phyloP scores from a whole-genome alignment of 306 rosid genomes.

The Potentilla sterilis region DNA sequence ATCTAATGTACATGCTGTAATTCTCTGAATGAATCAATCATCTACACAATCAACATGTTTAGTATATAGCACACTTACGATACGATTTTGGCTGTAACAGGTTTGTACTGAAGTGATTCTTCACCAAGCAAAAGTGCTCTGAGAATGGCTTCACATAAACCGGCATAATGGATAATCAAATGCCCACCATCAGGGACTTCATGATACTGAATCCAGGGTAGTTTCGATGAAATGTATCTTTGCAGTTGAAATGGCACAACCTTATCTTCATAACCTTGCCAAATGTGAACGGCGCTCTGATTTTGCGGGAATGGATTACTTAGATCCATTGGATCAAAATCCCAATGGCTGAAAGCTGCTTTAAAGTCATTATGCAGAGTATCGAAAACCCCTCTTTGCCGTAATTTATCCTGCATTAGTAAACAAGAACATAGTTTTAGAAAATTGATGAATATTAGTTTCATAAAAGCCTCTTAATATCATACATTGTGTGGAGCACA shows the following conservation, averaged over 20 bases:
- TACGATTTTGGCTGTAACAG: constrained; percentile 30
- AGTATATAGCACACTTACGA: constrained; percentile 24
- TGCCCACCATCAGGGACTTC: constrained; percentile 95
- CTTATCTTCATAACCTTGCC: constrained; percentile 94
- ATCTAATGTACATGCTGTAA: not conserved
- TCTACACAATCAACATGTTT: constrained; percentile 18
- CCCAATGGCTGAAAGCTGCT: constrained; percentile 76
- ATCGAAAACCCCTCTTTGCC: constrained; percentile 59
- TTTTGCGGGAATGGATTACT: constrained; percentile 66
- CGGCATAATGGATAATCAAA: constrained; percentile 74
- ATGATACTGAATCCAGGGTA: constrained; percentile 86
- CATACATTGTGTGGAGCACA: not conserved
- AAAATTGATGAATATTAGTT: not conserved
- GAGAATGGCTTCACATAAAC: constrained; percentile 75
- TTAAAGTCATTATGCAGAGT: constrained; percentile 75
- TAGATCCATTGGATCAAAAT: constrained; percentile 70
- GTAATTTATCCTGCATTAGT: constrained; percentile 48
- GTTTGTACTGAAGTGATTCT: constrained; percentile 51
- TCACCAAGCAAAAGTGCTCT: constrained; percentile 87
- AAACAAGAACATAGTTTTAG: constrained; percentile 29
- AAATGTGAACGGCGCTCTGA: constrained; percentile 62
- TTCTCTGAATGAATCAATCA: constrained; percentile 25
- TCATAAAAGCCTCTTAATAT: too few relatives aligned
- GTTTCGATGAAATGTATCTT: constrained; percentile 60
- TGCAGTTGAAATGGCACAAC: constrained; percentile 84